A percentile compares a stretch with the other conserved stretches of the same genome.
These are phyloP conservation scores for Podospora anserina DNA, from an alignment of 495 filamentous ascomycete species.

Conservation along the genomic window DNA sequence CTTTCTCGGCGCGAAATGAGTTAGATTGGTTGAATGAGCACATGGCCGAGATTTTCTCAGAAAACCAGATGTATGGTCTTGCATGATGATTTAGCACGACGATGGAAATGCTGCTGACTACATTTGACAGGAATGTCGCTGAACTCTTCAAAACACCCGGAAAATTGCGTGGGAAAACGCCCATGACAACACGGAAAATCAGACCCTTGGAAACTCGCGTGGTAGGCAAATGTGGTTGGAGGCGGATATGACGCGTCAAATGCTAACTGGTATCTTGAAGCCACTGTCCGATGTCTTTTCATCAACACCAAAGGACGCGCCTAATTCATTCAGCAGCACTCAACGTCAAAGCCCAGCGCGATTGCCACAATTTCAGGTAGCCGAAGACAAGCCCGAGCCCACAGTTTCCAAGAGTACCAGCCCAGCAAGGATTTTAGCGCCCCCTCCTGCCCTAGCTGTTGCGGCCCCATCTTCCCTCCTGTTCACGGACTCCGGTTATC, in stretches of 20 bases:
- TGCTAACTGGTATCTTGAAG: constrained; percentile 46
- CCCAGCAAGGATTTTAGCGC: constrained; percentile 25
- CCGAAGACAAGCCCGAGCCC: constrained; percentile 29
- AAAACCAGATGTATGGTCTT: constrained; percentile 69
- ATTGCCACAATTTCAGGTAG: constrained; percentile 40
- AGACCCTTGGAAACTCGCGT: constrained; percentile 62
- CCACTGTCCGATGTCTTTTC: constrained; percentile 80
- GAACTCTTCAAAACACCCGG: constrained; percentile 97
- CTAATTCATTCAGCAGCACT: constrained; percentile 45
- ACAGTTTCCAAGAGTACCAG: constrained; percentile 28
- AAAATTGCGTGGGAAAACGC: constrained; percentile 90
- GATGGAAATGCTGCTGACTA: constrained; percentile 3
- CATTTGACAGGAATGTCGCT: constrained; percentile 63
- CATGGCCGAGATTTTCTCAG: constrained; percentile 89
- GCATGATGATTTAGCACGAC: not conserved
- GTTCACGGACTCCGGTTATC: constrained; percentile 72
- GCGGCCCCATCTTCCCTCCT: constrained; percentile 23
- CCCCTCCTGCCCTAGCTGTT: constrained; percentile 18
- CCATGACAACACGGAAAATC: constrained; percentile 72
- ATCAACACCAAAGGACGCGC: constrained; percentile 43
- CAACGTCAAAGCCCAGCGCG: constrained; percentile 31
- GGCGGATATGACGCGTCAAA: constrained; percentile 7
- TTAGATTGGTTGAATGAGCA: constrained; percentile 96
- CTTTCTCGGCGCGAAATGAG: constrained; percentile 84
- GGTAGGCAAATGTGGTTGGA: constrained; percentile 46